Percentiles rank a stretch among this genome's conserved stretches.
Evolutionary conservation across 78 protist species (phyloP).

Genomic region (Emiliania huxleyi): DNA sequence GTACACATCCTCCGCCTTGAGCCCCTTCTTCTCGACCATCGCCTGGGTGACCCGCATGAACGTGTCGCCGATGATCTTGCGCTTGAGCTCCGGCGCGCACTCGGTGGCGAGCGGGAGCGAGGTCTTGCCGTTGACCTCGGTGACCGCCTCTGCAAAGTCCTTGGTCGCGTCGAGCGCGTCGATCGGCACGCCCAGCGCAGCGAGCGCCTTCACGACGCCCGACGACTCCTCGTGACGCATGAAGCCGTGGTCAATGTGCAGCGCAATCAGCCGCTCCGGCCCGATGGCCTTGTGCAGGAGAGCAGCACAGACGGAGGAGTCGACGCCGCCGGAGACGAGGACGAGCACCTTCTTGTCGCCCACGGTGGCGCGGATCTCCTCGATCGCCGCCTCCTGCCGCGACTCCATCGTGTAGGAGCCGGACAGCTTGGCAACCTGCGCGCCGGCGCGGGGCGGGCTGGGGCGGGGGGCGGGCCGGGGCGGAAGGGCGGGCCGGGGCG

Average conservation of each 20-base stretch:
- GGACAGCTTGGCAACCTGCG: slow-evolving; percentile 37
- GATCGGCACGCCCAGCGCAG: slow-evolving; percentile 49
- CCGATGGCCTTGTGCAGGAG: slow-evolving; percentile 86
- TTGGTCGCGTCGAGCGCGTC: slow-evolving; percentile 22
- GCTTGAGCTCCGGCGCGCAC: slow-evolving; percentile 82
- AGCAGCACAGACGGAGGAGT: slow-evolving; percentile 91
- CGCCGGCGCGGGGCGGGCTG: too few species aligned
- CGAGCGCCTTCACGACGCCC: slow-evolving; percentile 57
- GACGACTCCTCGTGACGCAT: slow-evolving; percentile 76
- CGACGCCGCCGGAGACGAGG: slow-evolving; percentile 94
- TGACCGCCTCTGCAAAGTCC: background rate
- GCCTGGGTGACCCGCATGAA: slow-evolving; percentile 71
- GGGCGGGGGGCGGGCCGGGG: too few species aligned
- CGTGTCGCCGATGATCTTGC: slow-evolving; percentile 94
- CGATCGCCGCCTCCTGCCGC: slow-evolving; percentile 68
- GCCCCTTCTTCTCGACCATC: background rate
- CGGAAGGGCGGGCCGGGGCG: too few species aligned
- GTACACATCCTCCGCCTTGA: slow-evolving; percentile 15
- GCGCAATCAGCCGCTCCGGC: slow-evolving; percentile 52
- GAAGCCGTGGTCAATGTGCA: slow-evolving; percentile 90
- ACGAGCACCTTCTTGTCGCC: slow-evolving; percentile 68
- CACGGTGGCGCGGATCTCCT: slow-evolving; percentile 52
- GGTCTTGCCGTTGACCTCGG: background rate
- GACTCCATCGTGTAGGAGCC: slow-evolving; percentile 65
- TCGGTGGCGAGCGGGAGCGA: background rate